Evolutionary conservation across 1,284 basidiomycete species (phyloP).

Genomic region (Austropuccinia psidii): DNA sequence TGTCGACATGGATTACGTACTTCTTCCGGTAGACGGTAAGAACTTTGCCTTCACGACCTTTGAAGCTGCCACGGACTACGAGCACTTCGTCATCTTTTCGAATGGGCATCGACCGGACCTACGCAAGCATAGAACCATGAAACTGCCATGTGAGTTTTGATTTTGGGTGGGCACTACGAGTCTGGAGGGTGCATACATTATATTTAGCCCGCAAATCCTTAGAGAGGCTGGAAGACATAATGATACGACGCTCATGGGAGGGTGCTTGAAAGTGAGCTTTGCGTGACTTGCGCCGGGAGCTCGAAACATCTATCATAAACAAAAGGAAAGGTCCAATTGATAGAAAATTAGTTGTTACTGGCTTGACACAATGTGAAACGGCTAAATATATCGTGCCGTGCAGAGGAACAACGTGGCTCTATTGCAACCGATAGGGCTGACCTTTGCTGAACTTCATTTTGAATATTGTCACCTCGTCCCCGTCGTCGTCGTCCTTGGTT

Average conservation of each 20-base stretch:
- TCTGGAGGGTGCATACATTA: constrained; percentile 3
- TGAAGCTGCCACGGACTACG: constrained; percentile 63
- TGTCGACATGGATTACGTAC: constrained; percentile 98
- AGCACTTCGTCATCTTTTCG: constrained; percentile 98
- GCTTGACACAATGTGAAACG: neutral
- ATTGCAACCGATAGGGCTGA: neutral
- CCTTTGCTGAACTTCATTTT: constrained; percentile 26
- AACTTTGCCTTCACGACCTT: constrained; percentile 77
- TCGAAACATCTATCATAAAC: constrained; percentile 60
- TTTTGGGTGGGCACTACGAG: neutral
- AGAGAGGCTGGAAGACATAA: constrained; percentile 31
- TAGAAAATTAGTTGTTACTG: neutral
- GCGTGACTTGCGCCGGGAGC: constrained; percentile 88
- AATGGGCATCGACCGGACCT: constrained; percentile 87
- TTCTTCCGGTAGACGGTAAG: constrained; percentile 89
- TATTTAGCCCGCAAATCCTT: constrained; percentile 28
- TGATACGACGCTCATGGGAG: constrained; percentile 50
- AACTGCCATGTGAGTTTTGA: neutral
- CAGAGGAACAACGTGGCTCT: neutral
- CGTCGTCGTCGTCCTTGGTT: neutral
- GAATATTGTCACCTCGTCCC: neutral
- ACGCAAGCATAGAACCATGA: constrained; percentile 36
- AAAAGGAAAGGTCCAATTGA: neutral
- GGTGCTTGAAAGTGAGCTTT: constrained; percentile 93
- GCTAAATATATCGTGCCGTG: neutral